phyloP scores from a whole-genome alignment of 805 yeast genomes.

The Pichia heedii region DNA sequence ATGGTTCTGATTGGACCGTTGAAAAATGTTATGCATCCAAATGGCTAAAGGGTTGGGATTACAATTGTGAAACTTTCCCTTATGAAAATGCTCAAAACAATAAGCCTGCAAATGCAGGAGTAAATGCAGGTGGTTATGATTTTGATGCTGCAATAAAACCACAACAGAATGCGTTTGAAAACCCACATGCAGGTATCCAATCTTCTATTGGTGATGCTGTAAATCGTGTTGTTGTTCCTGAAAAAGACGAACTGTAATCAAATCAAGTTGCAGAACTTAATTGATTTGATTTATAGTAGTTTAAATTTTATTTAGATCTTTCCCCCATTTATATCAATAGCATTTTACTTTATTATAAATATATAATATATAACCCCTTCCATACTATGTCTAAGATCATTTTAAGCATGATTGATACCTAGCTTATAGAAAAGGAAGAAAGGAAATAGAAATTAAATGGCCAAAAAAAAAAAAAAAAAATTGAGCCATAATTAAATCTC shows the following conservation, averaged over 20 bases:
- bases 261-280: not conserved
- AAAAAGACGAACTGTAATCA: constrained; percentile 7
- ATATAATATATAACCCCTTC: no score
- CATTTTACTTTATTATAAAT: no score
- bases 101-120: constrained; percentile 6
- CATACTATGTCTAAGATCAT: no score
- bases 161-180: constrained; percentile 2
- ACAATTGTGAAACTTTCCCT: constrained; percentile 59
- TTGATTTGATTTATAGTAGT: not conserved
- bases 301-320: not conserved
- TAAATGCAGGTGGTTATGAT: constrained; percentile 9
- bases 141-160: constrained; percentile 15
- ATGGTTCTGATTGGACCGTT: constrained; percentile 76
- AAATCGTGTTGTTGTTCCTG: not conserved
- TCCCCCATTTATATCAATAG: no score
- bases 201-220: not conserved
- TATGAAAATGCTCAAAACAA: constrained; percentile 11
- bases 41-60: constrained; percentile 73
- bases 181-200: not conserved
- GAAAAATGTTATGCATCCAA: constrained; percentile 53
- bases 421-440: no score
- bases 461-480: no score
- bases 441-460: no score
- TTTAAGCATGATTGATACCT: no score
- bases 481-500: no score